Percentiles rank a stretch among this genome's conserved stretches.
Evolutionary conservation across 441 rosid species (phyloP).

Genomic region (Populus hybrid): DNA sequence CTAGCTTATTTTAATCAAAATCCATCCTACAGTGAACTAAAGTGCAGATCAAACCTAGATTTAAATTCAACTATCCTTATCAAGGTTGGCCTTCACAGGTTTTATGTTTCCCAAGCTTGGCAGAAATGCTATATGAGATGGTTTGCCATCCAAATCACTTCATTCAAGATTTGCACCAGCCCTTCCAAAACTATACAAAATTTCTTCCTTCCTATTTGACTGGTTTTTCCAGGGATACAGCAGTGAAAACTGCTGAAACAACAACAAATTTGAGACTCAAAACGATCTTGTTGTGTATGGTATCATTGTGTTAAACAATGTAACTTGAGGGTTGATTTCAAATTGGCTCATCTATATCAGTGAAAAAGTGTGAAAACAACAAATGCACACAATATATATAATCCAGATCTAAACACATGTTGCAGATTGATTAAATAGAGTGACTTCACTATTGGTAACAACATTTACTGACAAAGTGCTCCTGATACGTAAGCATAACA

Average conservation of each 20-base stretch:
- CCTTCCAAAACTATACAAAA: not conserved
- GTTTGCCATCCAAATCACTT: not conserved
- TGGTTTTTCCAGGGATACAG: not conserved
- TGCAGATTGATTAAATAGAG: not conserved
- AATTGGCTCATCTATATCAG: not conserved
- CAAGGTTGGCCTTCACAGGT: not conserved
- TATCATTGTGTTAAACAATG: not conserved
- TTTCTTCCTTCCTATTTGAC: not conserved
- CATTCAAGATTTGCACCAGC: not conserved
- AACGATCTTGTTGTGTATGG: not conserved
- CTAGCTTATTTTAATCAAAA: not conserved
- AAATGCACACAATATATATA: not conserved
- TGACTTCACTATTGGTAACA: not conserved
- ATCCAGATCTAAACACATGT: not conserved
- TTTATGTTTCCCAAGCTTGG: not conserved
- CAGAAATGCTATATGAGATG: not conserved
- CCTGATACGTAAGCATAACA: not conserved
- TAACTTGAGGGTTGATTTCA: not conserved
- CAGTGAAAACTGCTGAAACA: not conserved
- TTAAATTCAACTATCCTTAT: not conserved
- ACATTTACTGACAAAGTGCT: not conserved
- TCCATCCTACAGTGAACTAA: not conserved
- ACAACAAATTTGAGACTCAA: not conserved
- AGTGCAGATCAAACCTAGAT: not conserved
- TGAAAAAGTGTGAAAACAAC: not conserved